Evolutionary conservation across 257 asterid species (phyloP).

Genomic region (Perilla frutescens): DNA sequence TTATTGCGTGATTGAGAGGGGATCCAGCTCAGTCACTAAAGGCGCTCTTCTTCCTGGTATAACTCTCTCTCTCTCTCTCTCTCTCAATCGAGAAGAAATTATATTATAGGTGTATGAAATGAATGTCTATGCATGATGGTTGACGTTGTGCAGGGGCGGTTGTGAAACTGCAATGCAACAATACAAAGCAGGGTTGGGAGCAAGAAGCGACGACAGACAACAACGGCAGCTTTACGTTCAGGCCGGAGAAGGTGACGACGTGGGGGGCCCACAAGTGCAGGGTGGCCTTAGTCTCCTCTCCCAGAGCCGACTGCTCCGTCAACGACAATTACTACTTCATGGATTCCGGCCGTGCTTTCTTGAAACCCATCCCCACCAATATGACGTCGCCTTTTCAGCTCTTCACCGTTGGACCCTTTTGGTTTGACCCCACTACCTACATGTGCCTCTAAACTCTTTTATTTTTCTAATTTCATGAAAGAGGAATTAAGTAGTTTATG

Average conservation of each 20-base stretch:
- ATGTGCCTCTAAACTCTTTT: no score
- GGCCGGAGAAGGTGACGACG: not conserved
- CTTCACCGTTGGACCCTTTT: no score
- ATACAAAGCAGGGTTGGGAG: not conserved
- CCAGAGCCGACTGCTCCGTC: not conserved
- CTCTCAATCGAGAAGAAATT: not conserved
- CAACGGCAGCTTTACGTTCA: not conserved
- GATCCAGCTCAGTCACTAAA: not conserved
- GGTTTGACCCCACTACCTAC: no score
- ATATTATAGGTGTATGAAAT: no score
- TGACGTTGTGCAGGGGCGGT: not conserved
- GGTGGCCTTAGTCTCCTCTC: slow-evolving; percentile 17
- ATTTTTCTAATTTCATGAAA: no score
- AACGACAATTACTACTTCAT: not conserved
- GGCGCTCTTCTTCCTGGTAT: not conserved
- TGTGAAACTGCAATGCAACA: slow-evolving; percentile 23
- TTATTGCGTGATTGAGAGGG: not conserved
- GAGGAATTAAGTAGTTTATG: no score
- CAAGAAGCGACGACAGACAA: not conserved
- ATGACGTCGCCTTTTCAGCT: no score
- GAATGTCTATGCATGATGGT: no score
- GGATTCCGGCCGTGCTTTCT: no score
- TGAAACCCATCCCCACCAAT: no score
- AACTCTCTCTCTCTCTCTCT: no score
- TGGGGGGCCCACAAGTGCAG: slow-evolving; percentile 26